Evolutionary conservation across 2,329 filamentous ascomycete species (phyloP).

Genomic region (Penicillium glabrum): DNA sequence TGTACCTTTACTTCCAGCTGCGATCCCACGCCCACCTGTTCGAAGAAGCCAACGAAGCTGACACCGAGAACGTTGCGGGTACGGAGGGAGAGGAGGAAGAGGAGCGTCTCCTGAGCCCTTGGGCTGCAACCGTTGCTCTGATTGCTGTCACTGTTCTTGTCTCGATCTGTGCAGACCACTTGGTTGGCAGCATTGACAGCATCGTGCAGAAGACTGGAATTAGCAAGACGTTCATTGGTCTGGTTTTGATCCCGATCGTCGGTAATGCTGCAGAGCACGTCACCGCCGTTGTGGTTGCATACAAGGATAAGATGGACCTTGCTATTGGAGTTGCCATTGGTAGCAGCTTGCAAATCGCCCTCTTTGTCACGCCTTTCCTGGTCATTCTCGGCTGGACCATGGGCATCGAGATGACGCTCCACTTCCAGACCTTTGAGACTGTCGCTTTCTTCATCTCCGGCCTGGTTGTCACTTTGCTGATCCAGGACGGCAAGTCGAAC

Average conservation of each 20-base stretch:
- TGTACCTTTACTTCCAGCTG: constrained; percentile 78
- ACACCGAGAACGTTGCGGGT: constrained; percentile 34
- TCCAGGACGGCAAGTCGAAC: constrained; percentile 80
- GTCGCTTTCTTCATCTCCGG: constrained; percentile 75
- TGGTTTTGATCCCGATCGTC: constrained; percentile 76
- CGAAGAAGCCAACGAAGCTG: constrained; percentile 50
- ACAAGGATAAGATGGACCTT: constrained; percentile 67
- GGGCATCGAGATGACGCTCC: constrained; percentile 70
- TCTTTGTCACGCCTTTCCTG: constrained; percentile 77
- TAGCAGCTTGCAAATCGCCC: constrained; percentile 77
- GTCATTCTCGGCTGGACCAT: constrained; percentile 80
- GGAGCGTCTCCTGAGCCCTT: constrained; percentile 59
- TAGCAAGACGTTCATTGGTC: constrained; percentile 77
- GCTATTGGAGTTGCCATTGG: constrained; percentile 81
- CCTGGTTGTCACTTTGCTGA: constrained; percentile 69
- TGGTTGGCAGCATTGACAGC: constrained; percentile 73
- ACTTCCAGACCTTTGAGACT: constrained; percentile 79
- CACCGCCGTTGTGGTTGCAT: constrained; percentile 75
- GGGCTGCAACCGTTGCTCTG: constrained; percentile 66
- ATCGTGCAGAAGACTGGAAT: constrained; percentile 69
- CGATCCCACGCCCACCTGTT: constrained; percentile 73
- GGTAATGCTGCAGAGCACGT: constrained; percentile 81
- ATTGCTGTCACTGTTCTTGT: constrained; percentile 69
- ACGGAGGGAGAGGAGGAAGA: constrained; percentile 45
- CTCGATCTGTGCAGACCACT: constrained; percentile 71